Percentiles rank a stretch among this genome's conserved stretches.
Conservation (phyloP, 306 rosid species). For the Quercus engelmannii region DNA sequence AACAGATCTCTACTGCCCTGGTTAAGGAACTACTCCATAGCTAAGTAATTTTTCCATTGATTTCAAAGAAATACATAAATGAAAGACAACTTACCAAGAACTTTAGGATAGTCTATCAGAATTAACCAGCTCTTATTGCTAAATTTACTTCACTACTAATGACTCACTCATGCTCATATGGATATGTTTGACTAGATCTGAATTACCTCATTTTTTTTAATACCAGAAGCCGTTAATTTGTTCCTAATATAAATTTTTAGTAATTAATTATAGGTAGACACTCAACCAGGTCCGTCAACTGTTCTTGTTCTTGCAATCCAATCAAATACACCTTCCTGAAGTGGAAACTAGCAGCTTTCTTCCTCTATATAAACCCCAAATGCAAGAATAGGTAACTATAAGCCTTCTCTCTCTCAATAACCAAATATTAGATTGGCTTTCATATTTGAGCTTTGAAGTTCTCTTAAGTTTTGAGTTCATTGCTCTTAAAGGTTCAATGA, state of each 20-base stretch:
- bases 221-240: not conserved
- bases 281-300: slow-evolving; percentile 12
- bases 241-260: not conserved
- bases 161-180: not conserved
- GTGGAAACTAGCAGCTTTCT: slow-evolving; percentile 1
- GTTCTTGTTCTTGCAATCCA: not conserved
- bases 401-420: not conserved
- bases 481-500: not conserved
- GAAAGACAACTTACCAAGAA: not conserved
- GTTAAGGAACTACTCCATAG: no score
- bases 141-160: not conserved
- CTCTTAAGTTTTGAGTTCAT: not conserved
- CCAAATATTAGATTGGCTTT: not conserved
- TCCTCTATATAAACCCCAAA: slow-evolving; percentile 16
- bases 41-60: no score
- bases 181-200: not conserved
- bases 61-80: no score
- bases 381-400: not conserved
- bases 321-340: slow-evolving; percentile 7
- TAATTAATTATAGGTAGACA: not conserved
- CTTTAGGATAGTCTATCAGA: not conserved
- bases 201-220: not conserved
- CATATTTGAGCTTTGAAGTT: not conserved
- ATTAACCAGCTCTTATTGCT: not conserved
- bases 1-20: no score